phyloP scores from a whole-genome alignment of 495 filamentous ascomycete species.

The Jackrogersella minutella region DNA sequence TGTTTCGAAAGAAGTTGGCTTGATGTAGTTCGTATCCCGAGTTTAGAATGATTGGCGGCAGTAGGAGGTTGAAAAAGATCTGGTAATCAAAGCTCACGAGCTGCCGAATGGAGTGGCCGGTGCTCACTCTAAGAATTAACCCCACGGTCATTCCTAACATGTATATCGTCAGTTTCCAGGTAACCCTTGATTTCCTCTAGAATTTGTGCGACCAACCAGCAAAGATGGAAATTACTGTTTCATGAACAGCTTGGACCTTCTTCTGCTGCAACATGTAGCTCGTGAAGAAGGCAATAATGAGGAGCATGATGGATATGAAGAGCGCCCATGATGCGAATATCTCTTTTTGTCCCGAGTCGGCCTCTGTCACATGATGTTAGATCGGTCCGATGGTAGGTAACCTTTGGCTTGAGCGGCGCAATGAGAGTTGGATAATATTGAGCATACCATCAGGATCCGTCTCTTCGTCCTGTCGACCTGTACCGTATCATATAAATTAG shows the following conservation, averaged over 20 bases:
- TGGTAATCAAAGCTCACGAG: constrained; percentile 97
- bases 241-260: constrained; percentile 96
- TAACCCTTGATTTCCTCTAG: background rate
- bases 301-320: constrained; percentile 91
- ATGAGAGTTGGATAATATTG: background rate
- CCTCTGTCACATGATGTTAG: constrained; percentile 47
- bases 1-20: constrained; percentile 98
- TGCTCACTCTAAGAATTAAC: constrained; percentile 81
- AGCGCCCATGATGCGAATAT: constrained; percentile 95
- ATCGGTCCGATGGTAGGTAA: constrained; percentile 12
- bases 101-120: constrained; percentile 81
- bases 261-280: constrained; percentile 95
- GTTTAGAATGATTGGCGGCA: constrained; percentile 95
- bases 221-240: constrained; percentile 98
- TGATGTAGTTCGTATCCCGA: constrained; percentile 98
- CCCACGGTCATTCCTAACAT: constrained; percentile 95
- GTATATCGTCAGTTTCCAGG: constrained; percentile 14
- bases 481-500: constrained; percentile 34
- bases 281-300: constrained; percentile 93
- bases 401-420: constrained; percentile 14
- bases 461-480: constrained; percentile 60
- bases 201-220: constrained; percentile 68
- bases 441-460: constrained; percentile 59
- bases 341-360: constrained; percentile 74
- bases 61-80: constrained; percentile 97